Evolutionary conservation across 2,329 filamentous ascomycete species (phyloP).

Genomic region (Fusarium multiceps): DNA sequence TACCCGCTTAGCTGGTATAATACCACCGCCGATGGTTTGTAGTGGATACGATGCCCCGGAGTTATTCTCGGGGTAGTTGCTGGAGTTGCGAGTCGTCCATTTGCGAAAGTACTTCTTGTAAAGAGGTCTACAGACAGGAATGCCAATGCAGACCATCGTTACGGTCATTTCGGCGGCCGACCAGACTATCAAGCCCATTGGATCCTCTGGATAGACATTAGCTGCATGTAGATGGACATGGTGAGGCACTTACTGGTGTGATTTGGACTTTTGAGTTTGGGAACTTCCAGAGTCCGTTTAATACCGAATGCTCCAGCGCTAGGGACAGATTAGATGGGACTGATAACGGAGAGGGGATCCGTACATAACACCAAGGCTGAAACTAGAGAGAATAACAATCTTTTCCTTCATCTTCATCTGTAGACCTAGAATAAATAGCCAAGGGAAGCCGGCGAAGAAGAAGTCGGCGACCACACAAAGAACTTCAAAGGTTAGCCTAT

Average conservation of each 20-base stretch:
- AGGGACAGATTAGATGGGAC: background rate
- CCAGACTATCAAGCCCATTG: conserved; percentile 53
- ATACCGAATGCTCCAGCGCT: conserved; percentile 49
- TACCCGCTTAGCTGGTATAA: background rate
- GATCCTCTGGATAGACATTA: conserved; percentile 46
- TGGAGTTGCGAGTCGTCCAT: conserved; percentile 38
- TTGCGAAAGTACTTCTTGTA: conserved; percentile 46
- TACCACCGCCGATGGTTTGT: conserved; percentile 33
- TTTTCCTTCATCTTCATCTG: conserved; percentile 60
- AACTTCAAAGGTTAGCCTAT: conserved; percentile 8
- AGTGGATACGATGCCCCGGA: conserved; percentile 26
- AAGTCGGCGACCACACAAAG: conserved; percentile 52
- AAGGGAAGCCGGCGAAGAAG: conserved; percentile 56
- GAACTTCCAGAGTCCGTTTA: conserved; percentile 45
- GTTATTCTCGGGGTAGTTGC: conserved; percentile 34
- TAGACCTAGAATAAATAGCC: conserved; percentile 58
- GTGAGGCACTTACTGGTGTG: conserved; percentile 26
- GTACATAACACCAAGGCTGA: conserved; percentile 58
- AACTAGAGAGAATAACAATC: conserved; percentile 55
- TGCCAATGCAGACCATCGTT: conserved; percentile 55
- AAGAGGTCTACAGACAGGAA: conserved; percentile 54
- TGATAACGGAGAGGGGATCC: background rate
- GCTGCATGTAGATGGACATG: fast-evolving
- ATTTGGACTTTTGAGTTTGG: conserved; percentile 44
- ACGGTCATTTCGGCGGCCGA: conserved; percentile 54